phyloP scores from a whole-genome alignment of 176 grass and related monocot species.

The sorghum (Sorghum bicolor) region DNA sequence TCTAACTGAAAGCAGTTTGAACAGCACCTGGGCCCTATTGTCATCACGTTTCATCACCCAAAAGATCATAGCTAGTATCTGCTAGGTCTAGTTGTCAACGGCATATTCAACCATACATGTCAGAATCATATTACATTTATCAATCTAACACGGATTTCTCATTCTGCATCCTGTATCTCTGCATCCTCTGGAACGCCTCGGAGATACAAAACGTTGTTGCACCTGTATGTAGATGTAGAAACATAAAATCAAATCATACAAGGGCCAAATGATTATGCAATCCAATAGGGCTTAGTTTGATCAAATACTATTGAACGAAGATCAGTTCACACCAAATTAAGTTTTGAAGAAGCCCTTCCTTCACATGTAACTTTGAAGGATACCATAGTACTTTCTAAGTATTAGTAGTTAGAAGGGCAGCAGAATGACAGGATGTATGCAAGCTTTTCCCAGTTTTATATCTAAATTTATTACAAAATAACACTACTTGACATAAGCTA shows the following conservation, averaged over 20 bases:
- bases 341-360: not conserved
- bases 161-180: constrained; percentile 77
- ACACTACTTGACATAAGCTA: not conserved
- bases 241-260: not conserved
- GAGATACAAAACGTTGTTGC: constrained; percentile 78
- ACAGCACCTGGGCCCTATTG: not conserved
- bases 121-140: constrained; percentile 14
- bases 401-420: not conserved
- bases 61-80: not conserved
- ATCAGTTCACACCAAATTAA: not conserved
- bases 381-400: not conserved
- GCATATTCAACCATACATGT: not conserved
- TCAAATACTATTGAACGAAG: not conserved
- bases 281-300: not conserved
- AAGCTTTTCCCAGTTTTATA: not conserved
- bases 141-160: constrained; percentile 21
- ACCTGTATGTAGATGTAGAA: constrained; percentile 49
- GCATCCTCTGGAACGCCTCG: constrained; percentile 72
- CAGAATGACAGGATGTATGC: not conserved
- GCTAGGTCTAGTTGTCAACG: not conserved
- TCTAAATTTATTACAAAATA: not conserved
- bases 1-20: not conserved
- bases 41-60: not conserved
- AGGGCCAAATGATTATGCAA: not conserved
- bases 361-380: constrained; percentile 17